These are phyloP conservation scores for Macrotyloma uniflorum DNA, from an alignment of 306 rosid genomes.

Conservation along the genomic window DNA sequence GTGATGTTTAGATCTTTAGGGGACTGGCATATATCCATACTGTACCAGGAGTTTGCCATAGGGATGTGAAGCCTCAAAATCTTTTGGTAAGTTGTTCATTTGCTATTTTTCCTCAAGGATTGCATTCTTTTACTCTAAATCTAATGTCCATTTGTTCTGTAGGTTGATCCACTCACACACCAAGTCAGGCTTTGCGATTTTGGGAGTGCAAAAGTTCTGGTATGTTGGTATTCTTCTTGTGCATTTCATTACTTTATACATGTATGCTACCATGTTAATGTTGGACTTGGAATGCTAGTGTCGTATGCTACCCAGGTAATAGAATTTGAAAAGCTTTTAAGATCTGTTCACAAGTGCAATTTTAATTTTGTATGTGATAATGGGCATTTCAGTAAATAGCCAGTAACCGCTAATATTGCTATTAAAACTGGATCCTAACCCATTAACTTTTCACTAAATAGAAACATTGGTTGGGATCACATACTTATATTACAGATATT, in stretches of 20 bases:
- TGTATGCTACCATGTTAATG: background rate
- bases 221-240: slow-evolving; percentile 44
- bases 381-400: background rate
- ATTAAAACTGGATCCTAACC: background rate
- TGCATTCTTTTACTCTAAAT: slow-evolving; percentile 19
- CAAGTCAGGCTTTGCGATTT: slow-evolving; percentile 95
- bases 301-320: slow-evolving; percentile 13
- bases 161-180: slow-evolving; percentile 95
- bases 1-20: slow-evolving; percentile 72
- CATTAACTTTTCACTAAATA: slow-evolving; percentile 3
- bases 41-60: slow-evolving; percentile 88
- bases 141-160: slow-evolving; percentile 25
- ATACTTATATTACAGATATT: slow-evolving; percentile 22
- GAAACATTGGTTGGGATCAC: slow-evolving; percentile 22
- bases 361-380: slow-evolving; percentile 17
- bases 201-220: slow-evolving; percentile 96
- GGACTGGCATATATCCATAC: slow-evolving; percentile 92
- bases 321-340: slow-evolving; percentile 23
- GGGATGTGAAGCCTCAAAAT: slow-evolving; percentile 96
- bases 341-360: slow-evolving; percentile 19
- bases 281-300: background rate
- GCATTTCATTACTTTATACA: slow-evolving; percentile 5
- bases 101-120: slow-evolving; percentile 12
- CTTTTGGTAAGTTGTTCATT: slow-evolving; percentile 67
- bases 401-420: background rate